Conservation (phyloP, 345 rosid genomes). For the Lumnitzera littorea region DNA sequence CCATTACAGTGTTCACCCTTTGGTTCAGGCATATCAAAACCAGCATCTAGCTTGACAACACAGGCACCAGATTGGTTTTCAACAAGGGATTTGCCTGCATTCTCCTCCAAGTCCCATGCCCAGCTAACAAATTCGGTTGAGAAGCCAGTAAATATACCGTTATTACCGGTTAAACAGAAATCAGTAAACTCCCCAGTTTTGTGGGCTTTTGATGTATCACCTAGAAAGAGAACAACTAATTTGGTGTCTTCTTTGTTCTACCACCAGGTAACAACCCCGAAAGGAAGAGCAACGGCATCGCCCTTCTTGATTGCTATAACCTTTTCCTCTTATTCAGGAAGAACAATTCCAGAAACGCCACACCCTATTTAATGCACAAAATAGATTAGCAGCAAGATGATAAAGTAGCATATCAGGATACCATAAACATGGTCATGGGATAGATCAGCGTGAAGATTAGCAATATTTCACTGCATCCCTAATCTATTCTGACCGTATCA, state of each 20-base stretch:
- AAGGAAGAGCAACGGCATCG: slow-evolving; percentile 84
- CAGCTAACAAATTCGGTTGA: slow-evolving; percentile 64
- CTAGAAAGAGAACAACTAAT: slow-evolving; percentile 68
- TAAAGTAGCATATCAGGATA: background rate
- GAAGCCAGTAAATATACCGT: slow-evolving; percentile 77
- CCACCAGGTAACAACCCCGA: slow-evolving; percentile 93
- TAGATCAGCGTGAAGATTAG: background rate
- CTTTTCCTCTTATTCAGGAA: slow-evolving; percentile 86
- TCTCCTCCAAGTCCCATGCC: slow-evolving; percentile 61
- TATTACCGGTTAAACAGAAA: slow-evolving; percentile 67
- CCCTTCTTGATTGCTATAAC: slow-evolving; percentile 74
- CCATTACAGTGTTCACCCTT: slow-evolving; percentile 50
- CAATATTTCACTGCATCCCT: too few species aligned
- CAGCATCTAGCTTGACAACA: slow-evolving; percentile 53
- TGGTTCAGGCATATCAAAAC: slow-evolving; percentile 52
- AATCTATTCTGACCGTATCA: too few species aligned
- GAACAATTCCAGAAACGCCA: slow-evolving; percentile 80
- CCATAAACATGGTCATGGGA: background rate
- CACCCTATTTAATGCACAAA: slow-evolving; percentile 27
- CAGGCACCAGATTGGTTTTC: slow-evolving; percentile 44
- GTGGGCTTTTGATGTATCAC: slow-evolving; percentile 75
- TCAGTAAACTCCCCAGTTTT: slow-evolving; percentile 75
- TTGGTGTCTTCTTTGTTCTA: slow-evolving; percentile 72
- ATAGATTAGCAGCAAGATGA: too few species aligned
- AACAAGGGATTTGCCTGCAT: slow-evolving; percentile 39